A percentile compares a stretch with the other conserved stretches of the same genome.
These are phyloP conservation scores for Nicotiana noctiflora DNA, from an alignment of 257 asterid genomes.

Conservation along the genomic window DNA sequence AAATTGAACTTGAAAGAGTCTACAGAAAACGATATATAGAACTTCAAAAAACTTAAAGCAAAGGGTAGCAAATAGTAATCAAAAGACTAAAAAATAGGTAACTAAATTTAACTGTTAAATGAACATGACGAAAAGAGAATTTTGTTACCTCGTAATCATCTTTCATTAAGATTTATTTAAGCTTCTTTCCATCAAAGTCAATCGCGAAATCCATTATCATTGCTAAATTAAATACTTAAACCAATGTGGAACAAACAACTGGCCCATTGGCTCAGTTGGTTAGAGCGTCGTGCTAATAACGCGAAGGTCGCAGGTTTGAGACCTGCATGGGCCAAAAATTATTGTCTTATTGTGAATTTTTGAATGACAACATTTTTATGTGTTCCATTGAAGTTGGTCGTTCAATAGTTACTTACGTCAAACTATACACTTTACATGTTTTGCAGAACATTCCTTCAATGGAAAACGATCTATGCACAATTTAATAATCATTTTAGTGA, in stretches of 20 bases:
- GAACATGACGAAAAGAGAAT: background rate
- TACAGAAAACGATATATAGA: background rate
- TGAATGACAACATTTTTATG: too few relatives aligned
- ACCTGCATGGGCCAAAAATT: constrained; percentile 30
- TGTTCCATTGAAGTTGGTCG: too few relatives aligned
- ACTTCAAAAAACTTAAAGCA: background rate
- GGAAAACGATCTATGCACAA: too few relatives aligned
- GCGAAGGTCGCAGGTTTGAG: constrained; percentile 33
- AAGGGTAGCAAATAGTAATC: background rate
- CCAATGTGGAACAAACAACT: too few relatives aligned
- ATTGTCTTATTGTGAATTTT: too few relatives aligned
- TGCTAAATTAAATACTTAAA: too few relatives aligned
- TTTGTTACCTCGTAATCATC: constrained; percentile 26
- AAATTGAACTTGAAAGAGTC: too few relatives aligned
- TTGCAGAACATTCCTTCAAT: too few relatives aligned
- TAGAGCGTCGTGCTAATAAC: constrained; percentile 30
- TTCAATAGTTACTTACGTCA: too few relatives aligned
- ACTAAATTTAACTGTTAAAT: background rate
- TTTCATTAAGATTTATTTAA: constrained; percentile 7
- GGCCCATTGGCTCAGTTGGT: constrained; percentile 27
- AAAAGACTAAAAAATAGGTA: background rate
- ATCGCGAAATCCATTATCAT: background rate
- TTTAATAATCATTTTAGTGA: too few relatives aligned
- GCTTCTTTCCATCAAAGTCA: background rate
- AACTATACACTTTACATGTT: too few relatives aligned